These are phyloP conservation scores for Viola odorata DNA, from an alignment of 345 rosid species.

Conservation along the genomic window DNA sequence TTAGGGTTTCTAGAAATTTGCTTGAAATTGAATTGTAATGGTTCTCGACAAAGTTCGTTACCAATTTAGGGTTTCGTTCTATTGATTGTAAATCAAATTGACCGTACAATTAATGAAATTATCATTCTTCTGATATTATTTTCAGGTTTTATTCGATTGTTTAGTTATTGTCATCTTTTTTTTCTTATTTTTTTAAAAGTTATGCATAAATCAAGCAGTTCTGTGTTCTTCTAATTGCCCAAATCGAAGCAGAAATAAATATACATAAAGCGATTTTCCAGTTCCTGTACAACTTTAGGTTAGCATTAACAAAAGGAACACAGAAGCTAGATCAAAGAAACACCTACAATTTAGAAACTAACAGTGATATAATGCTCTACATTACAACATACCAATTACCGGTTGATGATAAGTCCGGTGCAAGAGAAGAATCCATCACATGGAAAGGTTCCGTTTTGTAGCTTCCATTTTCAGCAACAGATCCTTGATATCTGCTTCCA, in stretches of 20 bases:
- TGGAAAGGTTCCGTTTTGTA: slow-evolving; percentile 56
- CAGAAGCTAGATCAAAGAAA: slow-evolving; percentile 8
- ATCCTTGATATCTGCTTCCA: slow-evolving; percentile 89
- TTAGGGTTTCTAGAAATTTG: too few species aligned
- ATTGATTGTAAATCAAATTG: too few species aligned
- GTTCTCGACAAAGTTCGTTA: too few species aligned
- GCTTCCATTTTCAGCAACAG: slow-evolving; percentile 81
- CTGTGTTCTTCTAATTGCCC: too few species aligned
- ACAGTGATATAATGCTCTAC: slow-evolving; percentile 8
- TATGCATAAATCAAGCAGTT: too few species aligned
- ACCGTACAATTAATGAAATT: too few species aligned
- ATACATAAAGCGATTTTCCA: slow-evolving; percentile 13
- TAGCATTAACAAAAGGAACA: slow-evolving; percentile 12
- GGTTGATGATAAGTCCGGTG: slow-evolving; percentile 5
- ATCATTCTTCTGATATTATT: too few species aligned
- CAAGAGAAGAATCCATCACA: slow-evolving; percentile 27
- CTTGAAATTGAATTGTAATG: too few species aligned
- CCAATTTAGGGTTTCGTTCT: too few species aligned
- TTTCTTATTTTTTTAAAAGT: too few species aligned
- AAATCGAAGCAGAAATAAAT: neutral
- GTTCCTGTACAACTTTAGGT: slow-evolving; percentile 35
- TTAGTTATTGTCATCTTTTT: too few species aligned
- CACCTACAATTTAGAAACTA: slow-evolving; percentile 18
- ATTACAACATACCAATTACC: slow-evolving; percentile 7
- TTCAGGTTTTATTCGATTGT: too few species aligned